Conservation (phyloP, 441 rosid species). For the Mallotus japonicus region DNA sequence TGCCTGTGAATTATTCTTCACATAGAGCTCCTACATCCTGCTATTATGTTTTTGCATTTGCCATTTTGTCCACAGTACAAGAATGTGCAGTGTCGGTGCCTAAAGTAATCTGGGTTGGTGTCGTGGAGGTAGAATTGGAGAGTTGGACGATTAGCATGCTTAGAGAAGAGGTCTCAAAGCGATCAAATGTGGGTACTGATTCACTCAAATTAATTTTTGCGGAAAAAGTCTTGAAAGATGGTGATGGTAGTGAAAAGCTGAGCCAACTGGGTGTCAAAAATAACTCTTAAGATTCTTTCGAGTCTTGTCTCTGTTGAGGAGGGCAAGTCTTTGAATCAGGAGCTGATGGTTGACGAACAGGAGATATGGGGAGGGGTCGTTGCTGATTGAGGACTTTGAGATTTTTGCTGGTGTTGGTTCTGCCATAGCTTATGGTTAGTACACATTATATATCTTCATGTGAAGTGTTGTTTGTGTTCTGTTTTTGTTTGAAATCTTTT, state of each 20-base stretch:
- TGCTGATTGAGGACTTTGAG: conserved; percentile 65
- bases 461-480: too few relatives aligned
- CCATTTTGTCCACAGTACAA: too few relatives aligned
- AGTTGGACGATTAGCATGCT: conserved; percentile 66
- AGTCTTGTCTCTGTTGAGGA: conserved; percentile 50
- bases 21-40: too few relatives aligned
- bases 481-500: too few relatives aligned
- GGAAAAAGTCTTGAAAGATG: conserved; percentile 64
- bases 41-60: too few relatives aligned
- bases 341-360: conserved; percentile 61
- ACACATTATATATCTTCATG: too few relatives aligned
- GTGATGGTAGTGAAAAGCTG: conserved; percentile 53
- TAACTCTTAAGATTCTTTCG: conserved; percentile 66
- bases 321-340: conserved; percentile 47
- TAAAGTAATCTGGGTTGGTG: conserved; percentile 76
- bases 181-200: conserved; percentile 47
- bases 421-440: too few relatives aligned
- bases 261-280: conserved; percentile 55
- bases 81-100: too few relatives aligned
- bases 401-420: too few relatives aligned
- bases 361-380: conserved; percentile 76
- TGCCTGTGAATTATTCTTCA: too few relatives aligned
- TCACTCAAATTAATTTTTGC: conserved; percentile 54
- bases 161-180: conserved; percentile 67
- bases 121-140: conserved; percentile 69